phyloP scores from a whole-genome alignment of 805 yeast genomes.

The Candida hispaniensis region DNA sequence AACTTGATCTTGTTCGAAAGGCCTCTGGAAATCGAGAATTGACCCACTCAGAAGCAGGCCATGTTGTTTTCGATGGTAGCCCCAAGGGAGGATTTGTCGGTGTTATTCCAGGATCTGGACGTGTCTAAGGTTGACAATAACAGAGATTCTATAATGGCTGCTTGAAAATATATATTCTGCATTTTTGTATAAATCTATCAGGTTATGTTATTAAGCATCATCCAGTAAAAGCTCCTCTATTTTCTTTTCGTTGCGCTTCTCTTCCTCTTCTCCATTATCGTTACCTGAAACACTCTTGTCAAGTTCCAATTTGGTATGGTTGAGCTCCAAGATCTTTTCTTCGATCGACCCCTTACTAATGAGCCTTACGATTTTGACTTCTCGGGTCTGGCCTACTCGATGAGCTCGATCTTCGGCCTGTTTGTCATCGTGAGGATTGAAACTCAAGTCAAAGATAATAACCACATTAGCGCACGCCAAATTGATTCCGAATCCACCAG shows the following conservation, averaged over 20 bases:
- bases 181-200: too few relatives aligned
- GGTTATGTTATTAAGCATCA: too few relatives aligned
- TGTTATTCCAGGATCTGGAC: too few relatives aligned
- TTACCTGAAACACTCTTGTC: constrained; percentile 42
- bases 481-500: constrained; percentile 98
- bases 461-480: constrained; percentile 91
- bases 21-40: too few relatives aligned
- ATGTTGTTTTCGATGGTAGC: too few relatives aligned
- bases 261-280: constrained; percentile 30
- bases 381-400: constrained; percentile 86
- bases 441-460: constrained; percentile 82
- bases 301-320: constrained; percentile 80
- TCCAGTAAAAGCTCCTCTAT: constrained; percentile 14
- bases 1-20: too few relatives aligned
- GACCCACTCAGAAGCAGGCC: too few relatives aligned
- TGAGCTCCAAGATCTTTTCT: constrained; percentile 76
- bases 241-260: constrained; percentile 16
- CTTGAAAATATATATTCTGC: too few relatives aligned
- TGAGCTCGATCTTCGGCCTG: constrained; percentile 99
- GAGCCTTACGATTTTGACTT: constrained; percentile 68
- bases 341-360: constrained; percentile 71
- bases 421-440: constrained; percentile 96
- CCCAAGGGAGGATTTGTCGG: too few relatives aligned
- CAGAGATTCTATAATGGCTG: too few relatives aligned
- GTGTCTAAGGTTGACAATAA: too few relatives aligned